Conservation (phyloP, 768 basidiomycete species). For the Holtermanniella nyarrowii region DNA sequence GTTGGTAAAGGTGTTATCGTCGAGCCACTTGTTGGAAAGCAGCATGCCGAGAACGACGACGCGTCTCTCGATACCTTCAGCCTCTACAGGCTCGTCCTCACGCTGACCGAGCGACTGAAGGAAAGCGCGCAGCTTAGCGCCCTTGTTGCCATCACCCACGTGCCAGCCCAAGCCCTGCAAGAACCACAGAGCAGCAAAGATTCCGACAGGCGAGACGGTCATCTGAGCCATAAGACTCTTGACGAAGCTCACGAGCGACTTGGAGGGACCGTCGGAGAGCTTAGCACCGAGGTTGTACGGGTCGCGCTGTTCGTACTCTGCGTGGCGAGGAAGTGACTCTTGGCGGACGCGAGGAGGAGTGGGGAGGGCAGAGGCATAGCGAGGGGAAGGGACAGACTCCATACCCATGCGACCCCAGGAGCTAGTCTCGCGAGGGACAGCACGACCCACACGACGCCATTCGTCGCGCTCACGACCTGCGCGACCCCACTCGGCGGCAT, state of each 20-base stretch:
- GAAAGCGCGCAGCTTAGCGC: conserved; percentile 11
- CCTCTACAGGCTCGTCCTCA: conserved; percentile 2
- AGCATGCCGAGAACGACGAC: conserved; percentile 29
- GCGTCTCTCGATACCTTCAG: conserved; percentile 18
- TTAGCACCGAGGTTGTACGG: conserved; percentile 18
- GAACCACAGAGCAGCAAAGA: conserved; percentile 26
- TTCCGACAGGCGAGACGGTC: conserved; percentile 13
- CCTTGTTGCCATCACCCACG: conserved; percentile 25
- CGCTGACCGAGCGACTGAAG: conserved; percentile 1
- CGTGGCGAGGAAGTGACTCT: conserved; percentile 1
- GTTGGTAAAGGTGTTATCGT: conserved; percentile 36
- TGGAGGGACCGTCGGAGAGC: background rate
- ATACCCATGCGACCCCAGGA: conserved; percentile 23
- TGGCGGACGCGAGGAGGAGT: background rate
- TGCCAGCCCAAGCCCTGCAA: conserved; percentile 28
- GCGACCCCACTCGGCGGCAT: conserved; percentile 18
- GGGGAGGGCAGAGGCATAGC: conserved; percentile 4
- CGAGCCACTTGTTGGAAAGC: conserved; percentile 37
- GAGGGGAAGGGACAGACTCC: background rate
- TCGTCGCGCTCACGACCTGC: conserved; percentile 16
- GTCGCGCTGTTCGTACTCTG: conserved; percentile 11
- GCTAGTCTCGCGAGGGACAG: conserved; percentile 11
- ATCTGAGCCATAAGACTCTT: conserved; percentile 20
- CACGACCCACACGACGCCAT: conserved; percentile 17
- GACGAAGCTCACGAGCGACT: conserved; percentile 15